Conservation (phyloP, 1,284 basidiomycete species). For the Coriolopsis trogii region DNA sequence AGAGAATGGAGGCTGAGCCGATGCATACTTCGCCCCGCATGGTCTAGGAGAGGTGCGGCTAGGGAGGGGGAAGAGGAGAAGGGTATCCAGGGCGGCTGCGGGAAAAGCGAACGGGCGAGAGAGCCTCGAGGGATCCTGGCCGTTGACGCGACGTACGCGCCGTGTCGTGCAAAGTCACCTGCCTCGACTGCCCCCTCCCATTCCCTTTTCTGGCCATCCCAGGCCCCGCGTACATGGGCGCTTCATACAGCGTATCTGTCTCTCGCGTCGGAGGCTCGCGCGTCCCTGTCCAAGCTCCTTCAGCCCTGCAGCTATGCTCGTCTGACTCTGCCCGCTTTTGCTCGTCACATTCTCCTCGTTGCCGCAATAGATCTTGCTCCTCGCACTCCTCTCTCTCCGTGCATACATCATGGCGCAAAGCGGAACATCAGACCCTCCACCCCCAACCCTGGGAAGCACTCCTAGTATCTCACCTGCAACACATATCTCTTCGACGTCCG, state of each 20-base stretch:
- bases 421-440: conserved; percentile 8
- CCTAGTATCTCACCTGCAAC: conserved; percentile 7
- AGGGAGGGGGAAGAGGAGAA: conserved; percentile 26
- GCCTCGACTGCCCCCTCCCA: not conserved
- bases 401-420: conserved; percentile 14
- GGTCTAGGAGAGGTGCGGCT: conserved; percentile 17
- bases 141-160: conserved; percentile 24
- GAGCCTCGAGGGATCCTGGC: conserved; percentile 25
- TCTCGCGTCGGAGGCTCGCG: conserved; percentile 15
- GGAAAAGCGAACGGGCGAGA: conserved; percentile 11
- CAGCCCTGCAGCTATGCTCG: conserved; percentile 6
- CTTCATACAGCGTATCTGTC: conserved; percentile 9
- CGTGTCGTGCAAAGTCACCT: conserved; percentile 18
- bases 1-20: conserved; percentile 64
- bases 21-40: conserved; percentile 78
- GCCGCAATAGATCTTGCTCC: no score
- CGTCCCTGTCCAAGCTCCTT: conserved; percentile 8
- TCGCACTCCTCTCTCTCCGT: not conserved
- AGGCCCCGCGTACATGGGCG: conserved; percentile 17
- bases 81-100: conserved; percentile 32
- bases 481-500: conserved; percentile 4
- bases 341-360: not conserved
- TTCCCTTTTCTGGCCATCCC: conserved; percentile 10
- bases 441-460: conserved; percentile 8
- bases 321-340: conserved; percentile 5